Evolutionary conservation across 2,329 filamentous ascomycete species (phyloP).

Genomic region (Pyrenochaeta sp.): DNA sequence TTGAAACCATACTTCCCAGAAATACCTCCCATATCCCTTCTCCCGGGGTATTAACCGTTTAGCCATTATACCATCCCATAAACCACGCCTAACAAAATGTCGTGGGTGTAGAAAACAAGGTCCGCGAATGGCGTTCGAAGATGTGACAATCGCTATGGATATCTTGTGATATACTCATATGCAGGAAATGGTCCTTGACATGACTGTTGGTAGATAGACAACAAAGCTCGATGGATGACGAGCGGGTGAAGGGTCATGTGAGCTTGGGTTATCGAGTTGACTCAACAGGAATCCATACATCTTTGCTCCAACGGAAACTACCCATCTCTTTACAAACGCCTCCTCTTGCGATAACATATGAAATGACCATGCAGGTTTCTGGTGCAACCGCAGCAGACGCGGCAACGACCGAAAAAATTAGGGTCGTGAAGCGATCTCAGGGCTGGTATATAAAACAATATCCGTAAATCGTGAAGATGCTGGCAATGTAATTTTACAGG

Average conservation of each 20-base stretch:
- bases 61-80: neutral
- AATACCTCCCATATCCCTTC: neutral
- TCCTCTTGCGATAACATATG: neutral
- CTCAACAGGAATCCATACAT: neutral
- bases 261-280: neutral
- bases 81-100: neutral
- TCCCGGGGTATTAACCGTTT: neutral
- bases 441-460: slow-evolving; percentile 1
- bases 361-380: neutral
- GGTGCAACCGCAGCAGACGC: neutral
- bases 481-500: slow-evolving; percentile 1
- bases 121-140: neutral
- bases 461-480: neutral
- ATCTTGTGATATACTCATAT: neutral
- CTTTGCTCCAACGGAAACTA: neutral
- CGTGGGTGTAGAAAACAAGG: neutral
- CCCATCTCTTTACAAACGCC: neutral
- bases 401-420: neutral
- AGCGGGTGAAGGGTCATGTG: neutral
- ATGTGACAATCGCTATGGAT: neutral
- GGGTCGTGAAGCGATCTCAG: neutral
- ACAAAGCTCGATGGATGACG: neutral
- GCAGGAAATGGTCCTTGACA: neutral
- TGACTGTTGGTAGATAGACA: neutral
- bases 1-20: neutral